Base-by-base conservation (phyloP, 495 filamentous ascomycete genomes). In the Elaphomyces granulatus region DNA sequence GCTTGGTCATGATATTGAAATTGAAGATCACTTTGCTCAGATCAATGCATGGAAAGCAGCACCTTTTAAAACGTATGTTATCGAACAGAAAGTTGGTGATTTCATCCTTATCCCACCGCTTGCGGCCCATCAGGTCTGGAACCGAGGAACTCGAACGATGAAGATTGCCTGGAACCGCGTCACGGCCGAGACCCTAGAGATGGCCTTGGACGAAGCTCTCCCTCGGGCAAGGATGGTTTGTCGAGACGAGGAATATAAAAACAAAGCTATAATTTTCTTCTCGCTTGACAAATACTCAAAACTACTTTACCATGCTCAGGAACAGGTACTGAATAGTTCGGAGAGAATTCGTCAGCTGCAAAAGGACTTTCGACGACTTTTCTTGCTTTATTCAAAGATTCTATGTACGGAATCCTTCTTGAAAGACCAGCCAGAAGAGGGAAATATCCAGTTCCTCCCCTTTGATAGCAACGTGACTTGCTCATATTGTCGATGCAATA, bases 91-190 rank as follows among this genome's bases (percentile, higher is more conserved):
- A 38, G 72, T 78, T n/a, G 90, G 90, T 6, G 90, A 98, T 54
- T 88, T 95, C 52, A 87, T 98, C 37, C 70, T 98, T 1, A 79
- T 98, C 15, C 90, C 90, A n/a, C 87, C 90, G 4, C 62, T 96
- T 4, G 88, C 87, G n/a, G 86, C 88, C 0, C 90, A 98, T 51
- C 90, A 98, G 51, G 90, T 98, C 16, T 98, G 90, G 90, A 98
- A 98, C 51, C 76, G 90, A 35, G 90, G 90, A 6, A 93, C 86
- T 8, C 67, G 85, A 30, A 98, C 88, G 0, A 82, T 94, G 72
- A 98, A 98, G 56, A 85, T 87, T 16, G 90, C 90, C 4, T 98
- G 90, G 90, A 98, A 98, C 57, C 68, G 90, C n/a, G 94, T 82
- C 0, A 96, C 87, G 0, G 83, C 82, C 3, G 83, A 95, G 45